phyloP scores from a whole-genome alignment of 177 flowering plant species.

The Vitis hybrid region DNA sequence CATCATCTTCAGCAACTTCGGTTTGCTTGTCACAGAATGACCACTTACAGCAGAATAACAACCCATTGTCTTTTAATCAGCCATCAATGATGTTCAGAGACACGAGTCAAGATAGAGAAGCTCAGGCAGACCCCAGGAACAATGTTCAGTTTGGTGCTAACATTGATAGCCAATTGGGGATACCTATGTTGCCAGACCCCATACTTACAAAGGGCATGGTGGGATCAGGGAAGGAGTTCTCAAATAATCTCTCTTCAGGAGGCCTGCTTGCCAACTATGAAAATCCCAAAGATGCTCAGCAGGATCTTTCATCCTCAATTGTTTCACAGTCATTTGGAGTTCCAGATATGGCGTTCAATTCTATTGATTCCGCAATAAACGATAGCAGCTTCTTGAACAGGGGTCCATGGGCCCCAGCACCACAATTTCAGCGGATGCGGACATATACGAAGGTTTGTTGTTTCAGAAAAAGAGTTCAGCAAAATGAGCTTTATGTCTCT shows the following conservation, averaged over 20 bases:
- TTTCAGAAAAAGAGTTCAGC: neutral
- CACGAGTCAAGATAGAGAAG: constrained; percentile 56
- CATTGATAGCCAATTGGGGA: constrained; percentile 57
- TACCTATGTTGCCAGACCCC: constrained; percentile 59
- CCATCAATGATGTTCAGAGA: constrained; percentile 64
- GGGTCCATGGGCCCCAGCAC: constrained; percentile 65
- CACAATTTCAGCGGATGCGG: constrained; percentile 74
- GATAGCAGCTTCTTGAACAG: constrained; percentile 61
- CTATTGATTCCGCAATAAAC: constrained; percentile 75
- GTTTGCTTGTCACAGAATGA: constrained; percentile 78
- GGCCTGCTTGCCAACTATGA: constrained; percentile 54
- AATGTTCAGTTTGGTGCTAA: constrained; percentile 52
- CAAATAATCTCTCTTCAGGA: constrained; percentile 53
- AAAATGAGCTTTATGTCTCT: neutral
- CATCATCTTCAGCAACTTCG: constrained; percentile 91
- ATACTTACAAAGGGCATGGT: constrained; percentile 47
- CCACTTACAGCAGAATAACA: constrained; percentile 51
- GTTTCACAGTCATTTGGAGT: constrained; percentile 92
- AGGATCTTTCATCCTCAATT: constrained; percentile 80
- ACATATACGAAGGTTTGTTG: constrained; percentile 85
- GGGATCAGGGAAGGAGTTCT: constrained; percentile 57
- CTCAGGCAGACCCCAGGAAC: constrained; percentile 54
- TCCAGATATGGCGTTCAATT: constrained; percentile 80
- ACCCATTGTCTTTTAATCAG: constrained; percentile 50
- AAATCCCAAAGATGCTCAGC: constrained; percentile 72